phyloP scores from a whole-genome alignment of 352 stramenopile genomes.

The Globisporangium spinosum region DNA sequence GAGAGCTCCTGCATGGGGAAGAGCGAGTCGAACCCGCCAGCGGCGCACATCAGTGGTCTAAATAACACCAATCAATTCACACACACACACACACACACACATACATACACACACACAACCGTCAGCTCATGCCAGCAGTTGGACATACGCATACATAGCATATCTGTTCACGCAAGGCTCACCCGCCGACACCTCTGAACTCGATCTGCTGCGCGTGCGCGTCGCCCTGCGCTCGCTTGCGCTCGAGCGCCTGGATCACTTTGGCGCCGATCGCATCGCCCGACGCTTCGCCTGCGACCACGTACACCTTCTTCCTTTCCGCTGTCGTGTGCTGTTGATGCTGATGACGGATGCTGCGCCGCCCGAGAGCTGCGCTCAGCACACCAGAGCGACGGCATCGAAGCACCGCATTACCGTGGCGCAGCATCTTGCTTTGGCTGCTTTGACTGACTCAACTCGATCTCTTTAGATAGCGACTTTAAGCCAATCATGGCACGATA shows the following conservation, averaged over 20 bases:
- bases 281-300: slow-evolving; percentile 71
- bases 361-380: neutral
- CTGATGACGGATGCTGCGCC: neutral
- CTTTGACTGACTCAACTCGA: neutral
- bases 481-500: neutral
- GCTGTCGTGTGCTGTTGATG: neutral
- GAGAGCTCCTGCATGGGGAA: slow-evolving; percentile 73
- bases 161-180: neutral
- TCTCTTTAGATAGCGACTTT: neutral
- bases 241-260: slow-evolving; percentile 48
- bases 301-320: slow-evolving; percentile 36
- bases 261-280: slow-evolving; percentile 77
- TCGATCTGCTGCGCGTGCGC: slow-evolving; percentile 22
- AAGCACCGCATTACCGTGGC: neutral
- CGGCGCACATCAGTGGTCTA: slow-evolving; percentile 47
- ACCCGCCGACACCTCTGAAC: slow-evolving; percentile 65
- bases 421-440: neutral
- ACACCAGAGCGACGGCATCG: neutral
- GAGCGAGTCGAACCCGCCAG: slow-evolving; percentile 50
- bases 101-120: no score
- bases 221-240: slow-evolving; percentile 14
- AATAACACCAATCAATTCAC: neutral
- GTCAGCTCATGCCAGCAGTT: no score
- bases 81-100: no score
- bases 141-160: neutral